phyloP scores from a whole-genome alignment of 768 basidiomycete species.

The Russula earlei region DNA sequence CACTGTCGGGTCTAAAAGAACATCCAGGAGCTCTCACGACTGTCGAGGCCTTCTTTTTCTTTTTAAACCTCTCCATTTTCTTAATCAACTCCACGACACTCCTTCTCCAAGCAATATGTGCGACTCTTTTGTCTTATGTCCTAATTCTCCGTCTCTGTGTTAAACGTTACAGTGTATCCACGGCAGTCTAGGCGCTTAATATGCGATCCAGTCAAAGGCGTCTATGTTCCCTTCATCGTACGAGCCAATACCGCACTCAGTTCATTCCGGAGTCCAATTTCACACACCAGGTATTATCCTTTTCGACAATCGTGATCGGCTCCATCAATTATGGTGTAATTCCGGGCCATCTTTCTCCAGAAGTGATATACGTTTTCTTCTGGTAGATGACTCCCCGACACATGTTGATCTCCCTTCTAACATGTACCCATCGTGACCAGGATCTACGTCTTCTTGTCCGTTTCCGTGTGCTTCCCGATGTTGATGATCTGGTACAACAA shows the following conservation, averaged over 20 bases:
- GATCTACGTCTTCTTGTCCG: conserved; percentile 33
- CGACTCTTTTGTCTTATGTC: conserved; percentile 12
- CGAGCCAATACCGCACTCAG: conserved; percentile 7
- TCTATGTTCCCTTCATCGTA: conserved; percentile 35
- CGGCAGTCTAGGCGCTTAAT: conserved; percentile 34
- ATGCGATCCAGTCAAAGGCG: conserved; percentile 36
- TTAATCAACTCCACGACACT: conserved; percentile 36
- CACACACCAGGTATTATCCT: conserved; percentile 33
- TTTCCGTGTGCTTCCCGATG: conserved; percentile 37
- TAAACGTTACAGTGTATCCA: conserved; percentile 35
- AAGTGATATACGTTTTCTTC: conserved; percentile 34
- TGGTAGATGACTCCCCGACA: conserved; percentile 27
- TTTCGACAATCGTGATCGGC: conserved; percentile 41
- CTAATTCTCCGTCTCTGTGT: not conserved
- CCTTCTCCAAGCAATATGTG: conserved; percentile 34
- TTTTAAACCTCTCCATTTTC: conserved; percentile 37
- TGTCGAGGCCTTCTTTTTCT: conserved; percentile 39
- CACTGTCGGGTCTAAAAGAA: conserved; percentile 33
- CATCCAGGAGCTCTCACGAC: conserved; percentile 27
- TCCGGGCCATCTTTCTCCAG: conserved; percentile 27
- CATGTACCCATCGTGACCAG: conserved; percentile 20
- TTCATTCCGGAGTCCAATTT: not conserved
- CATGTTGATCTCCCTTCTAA: not conserved
- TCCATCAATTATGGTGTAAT: conserved; percentile 38
- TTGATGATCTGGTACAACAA: conserved; percentile 42